Base-by-base conservation (phyloP, 2,329 filamentous ascomycete genomes). In the Neopestalotiopsis sp. region DNA sequence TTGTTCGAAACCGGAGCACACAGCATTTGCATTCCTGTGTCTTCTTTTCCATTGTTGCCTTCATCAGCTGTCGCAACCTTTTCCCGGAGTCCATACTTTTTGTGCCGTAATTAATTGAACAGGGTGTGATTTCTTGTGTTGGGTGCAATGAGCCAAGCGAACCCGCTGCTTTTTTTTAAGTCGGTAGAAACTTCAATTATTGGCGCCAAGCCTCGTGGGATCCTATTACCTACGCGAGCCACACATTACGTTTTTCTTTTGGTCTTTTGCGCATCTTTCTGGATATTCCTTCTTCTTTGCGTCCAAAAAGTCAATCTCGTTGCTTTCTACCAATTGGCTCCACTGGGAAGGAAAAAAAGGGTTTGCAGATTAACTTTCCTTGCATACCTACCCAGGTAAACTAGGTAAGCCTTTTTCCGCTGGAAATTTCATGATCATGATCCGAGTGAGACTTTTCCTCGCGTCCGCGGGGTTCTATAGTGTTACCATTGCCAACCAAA, bases 211-310 rank as follows among this genome's bases (percentile, higher is more conserved):
- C 59, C 30, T 17, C 3, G 13, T 24, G 59, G 59, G 59, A 59
- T 62, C 34, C 32, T 62, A 62, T 62, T 62, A 62, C 59, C 32
- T 62, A 59, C 57, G 57, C 57, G 30, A 52, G 45, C 45, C 45
- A 52, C 45, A 52, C 10, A 5, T 45, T 49, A 4, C 13, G 42
- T 49, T 28, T 28, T 28, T 38, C 10, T 38, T 38, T 38, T 38
- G 34, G 6, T 7, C 34, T 38, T 38, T 38, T 28, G 24, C 34
- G 10, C n/a, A 24, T 52, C 24, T 52, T 9, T 17, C 45, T 52
- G 17, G 45, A 20, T n/a, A 7, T 52, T 52, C 45, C 45, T 52
- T 52, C 45, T 52, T 52, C 45, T 52, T 12, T n/a, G 14, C 9
- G 24, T 24, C 0, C 45, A 6, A 14, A n/a, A 52, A 52, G 45